Evolutionary conservation across 106 monocot species (phyloP).

Genomic region (Alisma plantagoaquatica): DNA sequence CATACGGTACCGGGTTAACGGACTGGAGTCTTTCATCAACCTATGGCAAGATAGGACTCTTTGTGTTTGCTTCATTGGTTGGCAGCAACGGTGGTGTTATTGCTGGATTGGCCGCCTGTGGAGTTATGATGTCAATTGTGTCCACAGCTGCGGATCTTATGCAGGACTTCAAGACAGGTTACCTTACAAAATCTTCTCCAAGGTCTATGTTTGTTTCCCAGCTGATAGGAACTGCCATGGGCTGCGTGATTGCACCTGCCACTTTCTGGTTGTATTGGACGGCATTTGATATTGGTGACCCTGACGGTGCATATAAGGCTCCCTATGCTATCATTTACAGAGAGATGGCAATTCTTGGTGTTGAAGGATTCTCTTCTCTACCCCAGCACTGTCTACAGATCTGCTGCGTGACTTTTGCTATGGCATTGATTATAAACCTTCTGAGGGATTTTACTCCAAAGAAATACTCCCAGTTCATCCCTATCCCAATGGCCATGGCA

Average conservation of each 20-base stretch:
- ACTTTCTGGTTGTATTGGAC: constrained; percentile 88
- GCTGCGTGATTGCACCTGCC: constrained; percentile 70
- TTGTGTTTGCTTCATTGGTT: constrained; percentile 53
- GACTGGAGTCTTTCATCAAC: constrained; percentile 79
- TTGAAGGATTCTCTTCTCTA: constrained; percentile 71
- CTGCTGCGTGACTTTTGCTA: constrained; percentile 46
- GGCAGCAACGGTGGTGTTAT: constrained; percentile 81
- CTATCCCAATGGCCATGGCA: constrained; percentile 90
- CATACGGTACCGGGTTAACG: constrained; percentile 77
- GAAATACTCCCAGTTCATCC: constrained; percentile 39
- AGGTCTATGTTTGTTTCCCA: constrained; percentile 89
- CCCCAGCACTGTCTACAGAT: constrained; percentile 73
- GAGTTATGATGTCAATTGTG: constrained; percentile 91
- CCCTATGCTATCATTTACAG: constrained; percentile 78
- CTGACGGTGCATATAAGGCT: constrained; percentile 68
- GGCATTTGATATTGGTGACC: constrained; percentile 67
- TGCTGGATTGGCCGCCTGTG: constrained; percentile 83
- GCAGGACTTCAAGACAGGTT: constrained; percentile 93
- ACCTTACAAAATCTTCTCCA: constrained; percentile 70
- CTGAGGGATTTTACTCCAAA: constrained; percentile 38
- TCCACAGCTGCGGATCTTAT: constrained; percentile 84
- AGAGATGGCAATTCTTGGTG: constrained; percentile 81
- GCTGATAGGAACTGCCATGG: constrained; percentile 62
- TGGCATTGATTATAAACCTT: constrained; percentile 43
- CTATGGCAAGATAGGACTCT: constrained; percentile 84